Percentiles rank a stretch among this genome's conserved stretches.
Conservation (phyloP, 2,329 filamentous ascomycete genomes). For the Trichoderma sp. region DNA sequence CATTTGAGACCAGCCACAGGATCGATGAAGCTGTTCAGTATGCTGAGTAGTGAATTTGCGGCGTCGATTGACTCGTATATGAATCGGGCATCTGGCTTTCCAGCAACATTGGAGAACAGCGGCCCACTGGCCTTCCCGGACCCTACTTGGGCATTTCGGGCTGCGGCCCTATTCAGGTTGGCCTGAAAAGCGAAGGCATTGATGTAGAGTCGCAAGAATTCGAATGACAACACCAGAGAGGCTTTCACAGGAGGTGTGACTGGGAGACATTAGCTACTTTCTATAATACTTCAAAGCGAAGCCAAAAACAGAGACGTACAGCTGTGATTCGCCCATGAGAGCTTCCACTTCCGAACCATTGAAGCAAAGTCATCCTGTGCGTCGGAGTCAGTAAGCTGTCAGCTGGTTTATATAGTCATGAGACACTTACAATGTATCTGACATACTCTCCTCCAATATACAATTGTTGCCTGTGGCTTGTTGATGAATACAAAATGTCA, state of each 20-base stretch:
- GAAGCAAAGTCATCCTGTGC: background rate
- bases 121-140: background rate
- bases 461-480: background rate
- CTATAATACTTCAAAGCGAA: background rate
- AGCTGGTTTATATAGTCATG: background rate
- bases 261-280: background rate
- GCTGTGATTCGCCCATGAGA: background rate
- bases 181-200: background rate
- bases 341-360: constrained; percentile 5
- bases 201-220: background rate
- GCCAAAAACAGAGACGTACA: background rate
- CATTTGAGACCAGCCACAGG: constrained; percentile 1
- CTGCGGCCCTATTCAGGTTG: background rate
- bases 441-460: background rate
- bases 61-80: background rate
- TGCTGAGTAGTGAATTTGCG: background rate
- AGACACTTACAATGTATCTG: background rate
- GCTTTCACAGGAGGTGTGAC: background rate
- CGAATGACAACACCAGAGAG: background rate
- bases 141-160: background rate
- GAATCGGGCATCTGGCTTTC: background rate
- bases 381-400: background rate
- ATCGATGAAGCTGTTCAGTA: background rate
- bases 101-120: background rate
- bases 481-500: background rate